These are phyloP conservation scores for Coemansia sp. DNA, from an alignment of 192 early-diverging fungal species.

Conservation along the genomic window DNA sequence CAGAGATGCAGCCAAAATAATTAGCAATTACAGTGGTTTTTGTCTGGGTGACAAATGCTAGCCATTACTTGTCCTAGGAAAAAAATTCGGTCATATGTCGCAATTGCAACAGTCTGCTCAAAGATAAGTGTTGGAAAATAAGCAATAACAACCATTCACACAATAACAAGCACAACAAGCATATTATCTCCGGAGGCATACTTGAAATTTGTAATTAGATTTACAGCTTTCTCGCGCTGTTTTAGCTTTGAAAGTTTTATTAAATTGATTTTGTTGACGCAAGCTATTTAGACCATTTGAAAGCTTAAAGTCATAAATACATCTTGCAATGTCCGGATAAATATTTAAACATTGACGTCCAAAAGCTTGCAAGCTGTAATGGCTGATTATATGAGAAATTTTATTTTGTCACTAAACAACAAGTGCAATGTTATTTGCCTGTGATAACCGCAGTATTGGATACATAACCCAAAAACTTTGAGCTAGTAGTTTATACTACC, in stretches of 20 bases:
- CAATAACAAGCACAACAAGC: constrained; percentile 20
- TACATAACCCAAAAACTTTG: not conserved
- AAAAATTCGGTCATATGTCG: not conserved
- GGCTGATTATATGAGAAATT: not conserved
- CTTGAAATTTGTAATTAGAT: constrained; percentile 2
- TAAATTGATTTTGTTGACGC: not conserved
- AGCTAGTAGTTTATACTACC: too few species aligned
- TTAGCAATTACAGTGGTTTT: not conserved
- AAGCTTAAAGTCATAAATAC: not conserved
- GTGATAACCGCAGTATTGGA: not conserved
- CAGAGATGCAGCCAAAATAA: not conserved
- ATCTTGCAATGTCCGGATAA: not conserved
- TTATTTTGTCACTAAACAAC: too few species aligned
- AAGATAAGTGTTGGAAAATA: constrained; percentile 10
- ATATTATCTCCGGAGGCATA: constrained; percentile 12
- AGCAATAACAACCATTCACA: constrained; percentile 7
- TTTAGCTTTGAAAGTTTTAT: not conserved
- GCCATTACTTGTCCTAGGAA: constrained; percentile 2
- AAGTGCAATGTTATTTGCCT: too few species aligned
- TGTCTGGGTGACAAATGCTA: not conserved
- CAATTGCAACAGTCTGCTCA: constrained; percentile 6
- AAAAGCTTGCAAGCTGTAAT: not conserved
- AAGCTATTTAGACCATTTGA: not conserved
- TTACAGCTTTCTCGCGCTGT: not conserved
- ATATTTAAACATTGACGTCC: not conserved